phyloP scores from a whole-genome alignment of 1,284 basidiomycete species.

The Tremellales sp. region DNA sequence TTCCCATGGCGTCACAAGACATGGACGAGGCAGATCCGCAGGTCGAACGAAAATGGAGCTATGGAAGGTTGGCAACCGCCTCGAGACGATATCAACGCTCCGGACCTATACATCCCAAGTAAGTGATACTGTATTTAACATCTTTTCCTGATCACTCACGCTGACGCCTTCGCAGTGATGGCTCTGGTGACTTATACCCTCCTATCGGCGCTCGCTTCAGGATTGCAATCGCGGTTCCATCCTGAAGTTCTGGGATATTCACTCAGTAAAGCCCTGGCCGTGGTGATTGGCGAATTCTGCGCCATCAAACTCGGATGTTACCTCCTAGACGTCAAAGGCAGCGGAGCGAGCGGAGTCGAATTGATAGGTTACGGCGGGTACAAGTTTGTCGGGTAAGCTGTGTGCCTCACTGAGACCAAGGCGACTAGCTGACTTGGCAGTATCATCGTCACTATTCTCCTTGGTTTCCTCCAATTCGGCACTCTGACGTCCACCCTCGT shows the following conservation, averaged over 20 bases:
- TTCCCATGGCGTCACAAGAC: slow-evolving; percentile 93
- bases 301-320: slow-evolving; percentile 89
- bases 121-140: slow-evolving; percentile 34
- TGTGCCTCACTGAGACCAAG: not conserved
- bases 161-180: slow-evolving; percentile 62
- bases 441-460: slow-evolving; percentile 46
- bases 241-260: slow-evolving; percentile 85
- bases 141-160: not conserved
- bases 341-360: slow-evolving; percentile 60
- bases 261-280: slow-evolving; percentile 73
- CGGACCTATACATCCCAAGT: slow-evolving; percentile 96
- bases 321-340: slow-evolving; percentile 75
- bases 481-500: slow-evolving; percentile 64
- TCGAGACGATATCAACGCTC: slow-evolving; percentile 90
- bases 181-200: slow-evolving; percentile 94
- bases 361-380: slow-evolving; percentile 79
- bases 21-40: slow-evolving; percentile 64
- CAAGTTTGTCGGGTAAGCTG: slow-evolving; percentile 84
- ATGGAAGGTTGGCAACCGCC: slow-evolving; percentile 78
- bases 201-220: slow-evolving; percentile 76
- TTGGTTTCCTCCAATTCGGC: slow-evolving; percentile 52
- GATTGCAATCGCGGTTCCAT: slow-evolving; percentile 77
- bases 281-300: slow-evolving; percentile 78
- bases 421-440: slow-evolving; percentile 11
- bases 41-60: slow-evolving; percentile 52